Conservation (phyloP, 1,284 basidiomycete genomes). For the Rhodotorula sp. region DNA sequence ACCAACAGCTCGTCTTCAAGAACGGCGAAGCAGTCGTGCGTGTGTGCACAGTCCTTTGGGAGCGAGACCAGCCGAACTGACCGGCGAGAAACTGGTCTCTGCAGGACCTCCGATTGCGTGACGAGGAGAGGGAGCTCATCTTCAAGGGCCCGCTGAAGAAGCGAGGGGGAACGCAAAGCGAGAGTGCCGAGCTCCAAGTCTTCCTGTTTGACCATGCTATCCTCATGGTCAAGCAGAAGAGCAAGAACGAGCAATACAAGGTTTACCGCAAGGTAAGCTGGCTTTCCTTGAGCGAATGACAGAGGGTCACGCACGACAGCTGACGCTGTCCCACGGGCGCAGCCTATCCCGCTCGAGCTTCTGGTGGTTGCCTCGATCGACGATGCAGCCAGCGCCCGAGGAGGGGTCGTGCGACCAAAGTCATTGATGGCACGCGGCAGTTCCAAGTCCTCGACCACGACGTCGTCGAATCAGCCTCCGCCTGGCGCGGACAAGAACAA, state of each 20-base stretch:
- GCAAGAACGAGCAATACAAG: slow-evolving; percentile 85
- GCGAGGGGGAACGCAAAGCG: slow-evolving; percentile 71
- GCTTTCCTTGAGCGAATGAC: background rate
- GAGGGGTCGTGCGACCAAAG: slow-evolving; percentile 49
- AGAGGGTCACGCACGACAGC: background rate
- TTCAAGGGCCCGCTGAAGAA: slow-evolving; percentile 93
- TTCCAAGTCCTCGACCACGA: slow-evolving; percentile 25
- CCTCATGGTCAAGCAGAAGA: slow-evolving; percentile 89
- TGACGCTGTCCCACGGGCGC: slow-evolving; percentile 1
- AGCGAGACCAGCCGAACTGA: slow-evolving; percentile 10
- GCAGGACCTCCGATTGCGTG: slow-evolving; percentile 78
- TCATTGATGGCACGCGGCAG: slow-evolving; percentile 53
- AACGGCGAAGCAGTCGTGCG: slow-evolving; percentile 78
- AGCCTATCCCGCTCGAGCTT: slow-evolving; percentile 95
- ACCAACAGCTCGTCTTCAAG: slow-evolving; percentile 80
- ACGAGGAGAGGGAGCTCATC: slow-evolving; percentile 85
- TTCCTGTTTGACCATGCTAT: slow-evolving; percentile 97
- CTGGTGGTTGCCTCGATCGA: slow-evolving; percentile 80
- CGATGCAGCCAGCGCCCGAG: slow-evolving; percentile 53
- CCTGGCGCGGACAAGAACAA: slow-evolving; percentile 57
- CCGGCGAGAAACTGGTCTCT: slow-evolving; percentile 11
- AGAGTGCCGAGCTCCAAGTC: slow-evolving; percentile 82
- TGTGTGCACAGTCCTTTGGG: slow-evolving; percentile 33
- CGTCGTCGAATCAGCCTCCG: slow-evolving; percentile 21
- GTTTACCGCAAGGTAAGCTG: slow-evolving; percentile 82